Evolutionary conservation across 1,139 yeast genomes (phyloP).

Genomic region (Williopsis jadinii): DNA sequence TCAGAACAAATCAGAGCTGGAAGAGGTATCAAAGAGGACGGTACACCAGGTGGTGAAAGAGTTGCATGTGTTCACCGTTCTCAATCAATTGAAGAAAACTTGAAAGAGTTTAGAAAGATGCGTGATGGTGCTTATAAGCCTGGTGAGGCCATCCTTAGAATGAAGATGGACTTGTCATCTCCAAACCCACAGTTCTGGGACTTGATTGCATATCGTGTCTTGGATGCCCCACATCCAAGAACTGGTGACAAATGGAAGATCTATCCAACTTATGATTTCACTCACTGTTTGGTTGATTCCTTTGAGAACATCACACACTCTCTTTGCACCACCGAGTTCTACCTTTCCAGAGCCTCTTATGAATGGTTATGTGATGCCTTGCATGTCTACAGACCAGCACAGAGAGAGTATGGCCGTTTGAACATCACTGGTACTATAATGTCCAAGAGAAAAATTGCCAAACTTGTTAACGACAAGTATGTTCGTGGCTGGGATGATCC

Average conservation of each 20-base stretch:
- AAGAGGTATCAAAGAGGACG: slow-evolving; percentile 88
- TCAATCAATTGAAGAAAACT: slow-evolving; percentile 63
- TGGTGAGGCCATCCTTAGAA: slow-evolving; percentile 91
- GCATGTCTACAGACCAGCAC: slow-evolving; percentile 95
- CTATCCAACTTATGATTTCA: slow-evolving; percentile 97
- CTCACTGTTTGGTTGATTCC: slow-evolving; percentile 98
- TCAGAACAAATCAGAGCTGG: slow-evolving; percentile 84
- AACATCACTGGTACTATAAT: slow-evolving; percentile 91
- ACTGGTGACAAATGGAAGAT: slow-evolving; percentile 97
- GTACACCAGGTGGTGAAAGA: slow-evolving; percentile 90
- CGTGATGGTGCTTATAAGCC: slow-evolving; percentile 80
- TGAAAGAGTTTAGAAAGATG: slow-evolving; percentile 83
- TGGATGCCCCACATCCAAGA: slow-evolving; percentile 89
- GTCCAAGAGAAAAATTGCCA: slow-evolving; percentile 93
- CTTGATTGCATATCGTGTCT: slow-evolving; percentile 93
- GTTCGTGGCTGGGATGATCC: slow-evolving; percentile 99
- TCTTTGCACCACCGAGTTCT: slow-evolving; percentile 91
- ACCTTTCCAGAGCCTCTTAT: slow-evolving; percentile 85
- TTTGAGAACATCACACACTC: slow-evolving; percentile 94
- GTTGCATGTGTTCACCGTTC: slow-evolving; percentile 72
- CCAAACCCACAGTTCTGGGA: slow-evolving; percentile 99
- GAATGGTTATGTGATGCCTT: slow-evolving; percentile 98
- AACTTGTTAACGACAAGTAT: slow-evolving; percentile 69
- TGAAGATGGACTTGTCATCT: slow-evolving; percentile 90
- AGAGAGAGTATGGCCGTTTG: slow-evolving; percentile 95